phyloP scores from a whole-genome alignment of 768 basidiomycete genomes.

The Suillus variegatus region DNA sequence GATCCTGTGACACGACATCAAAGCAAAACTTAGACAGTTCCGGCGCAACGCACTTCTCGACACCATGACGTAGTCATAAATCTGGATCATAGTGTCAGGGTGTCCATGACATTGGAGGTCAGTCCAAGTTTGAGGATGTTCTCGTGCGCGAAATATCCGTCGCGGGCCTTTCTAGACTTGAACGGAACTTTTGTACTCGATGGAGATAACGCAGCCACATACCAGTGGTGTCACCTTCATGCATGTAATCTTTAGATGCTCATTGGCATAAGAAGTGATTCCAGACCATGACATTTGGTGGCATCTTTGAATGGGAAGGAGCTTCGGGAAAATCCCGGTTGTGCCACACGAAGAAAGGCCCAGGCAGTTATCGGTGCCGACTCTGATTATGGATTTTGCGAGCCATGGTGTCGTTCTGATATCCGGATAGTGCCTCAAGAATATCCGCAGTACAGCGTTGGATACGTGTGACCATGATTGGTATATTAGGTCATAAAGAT shows the following conservation, averaged over 20 bases:
- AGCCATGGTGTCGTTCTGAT: not conserved
- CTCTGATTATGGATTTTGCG: not conserved
- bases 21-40: not conserved
- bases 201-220: conserved; percentile 28
- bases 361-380: not conserved
- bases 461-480: not conserved
- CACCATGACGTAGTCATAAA: not conserved
- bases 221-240: not conserved
- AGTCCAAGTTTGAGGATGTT: not conserved
- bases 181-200: conserved; percentile 23
- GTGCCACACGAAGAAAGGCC: not conserved
- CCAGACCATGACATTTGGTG: not conserved
- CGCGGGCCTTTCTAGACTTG: conserved; percentile 21
- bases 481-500: not conserved
- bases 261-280: not conserved
- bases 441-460: not conserved
- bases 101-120: not conserved
- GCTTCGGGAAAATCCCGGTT: not conserved
- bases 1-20: not conserved
- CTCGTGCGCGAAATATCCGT: conserved; percentile 23
- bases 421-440: not conserved
- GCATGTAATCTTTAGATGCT: too few species aligned
- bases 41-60: not conserved
- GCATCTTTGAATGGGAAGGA: not conserved
- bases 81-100: not conserved